Evolutionary conservation across 371 early-diverging fungal species (phyloP).

Genomic region (Lichtheimia ornata): DNA sequence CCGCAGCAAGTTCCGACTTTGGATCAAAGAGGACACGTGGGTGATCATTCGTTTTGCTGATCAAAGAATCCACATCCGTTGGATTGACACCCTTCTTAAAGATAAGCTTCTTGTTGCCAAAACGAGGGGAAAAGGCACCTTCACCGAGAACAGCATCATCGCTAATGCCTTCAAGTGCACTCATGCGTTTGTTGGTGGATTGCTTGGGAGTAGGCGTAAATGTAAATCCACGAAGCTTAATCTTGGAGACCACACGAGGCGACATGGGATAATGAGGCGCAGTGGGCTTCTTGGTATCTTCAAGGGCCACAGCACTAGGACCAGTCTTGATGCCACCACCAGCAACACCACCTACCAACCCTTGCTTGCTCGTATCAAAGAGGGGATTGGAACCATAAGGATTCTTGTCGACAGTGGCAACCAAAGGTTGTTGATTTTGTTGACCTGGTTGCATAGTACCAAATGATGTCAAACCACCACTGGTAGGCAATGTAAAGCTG

Average conservation of each 20-base stretch:
- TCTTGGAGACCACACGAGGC: conserved; percentile 67
- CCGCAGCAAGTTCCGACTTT: conserved; percentile 22
- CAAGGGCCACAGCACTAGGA: conserved; percentile 48
- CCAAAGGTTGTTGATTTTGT: conserved; percentile 50
- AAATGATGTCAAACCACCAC: conserved; percentile 46
- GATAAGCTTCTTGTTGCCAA: conserved; percentile 73
- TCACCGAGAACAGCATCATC: conserved; percentile 69
- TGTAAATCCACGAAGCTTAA: conserved; percentile 70
- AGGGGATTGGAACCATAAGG: conserved; percentile 87
- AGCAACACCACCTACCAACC: conserved; percentile 25
- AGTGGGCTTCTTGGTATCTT: conserved; percentile 50
- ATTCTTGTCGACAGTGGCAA: conserved; percentile 77
- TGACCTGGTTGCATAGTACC: conserved; percentile 40
- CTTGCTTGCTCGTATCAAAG: conserved; percentile 54
- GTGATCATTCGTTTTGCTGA: conserved; percentile 27
- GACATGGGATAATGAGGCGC: conserved; percentile 63
- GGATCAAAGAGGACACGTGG: conserved; percentile 32
- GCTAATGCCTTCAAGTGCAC: conserved; percentile 53
- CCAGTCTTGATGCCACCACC: conserved; percentile 40
- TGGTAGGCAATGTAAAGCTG: conserved; percentile 41
- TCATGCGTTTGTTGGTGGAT: conserved; percentile 26
- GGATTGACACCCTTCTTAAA: conserved; percentile 41
- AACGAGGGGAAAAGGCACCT: conserved; percentile 72
- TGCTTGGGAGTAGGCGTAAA: conserved; percentile 29
- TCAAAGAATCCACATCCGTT: conserved; percentile 24